Conservation (phyloP, 1,139 yeast species). For the Candida freyschussii region DNA sequence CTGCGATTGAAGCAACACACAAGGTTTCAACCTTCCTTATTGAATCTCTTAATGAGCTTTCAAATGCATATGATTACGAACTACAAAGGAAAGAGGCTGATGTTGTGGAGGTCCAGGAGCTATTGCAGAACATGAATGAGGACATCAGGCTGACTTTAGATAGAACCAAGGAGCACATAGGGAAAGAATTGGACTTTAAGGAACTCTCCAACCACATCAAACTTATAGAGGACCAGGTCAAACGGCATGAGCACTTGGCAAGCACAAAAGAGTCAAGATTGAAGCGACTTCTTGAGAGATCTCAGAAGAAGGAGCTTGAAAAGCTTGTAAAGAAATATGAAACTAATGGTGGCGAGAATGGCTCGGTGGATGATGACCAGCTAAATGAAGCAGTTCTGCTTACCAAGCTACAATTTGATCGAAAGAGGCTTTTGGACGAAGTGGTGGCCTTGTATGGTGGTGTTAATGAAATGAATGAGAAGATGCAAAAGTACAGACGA, state of each 20-base stretch:
- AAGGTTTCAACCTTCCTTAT: constrained; percentile 37
- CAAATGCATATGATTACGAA: constrained; percentile 51
- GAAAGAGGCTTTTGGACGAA: constrained; percentile 41
- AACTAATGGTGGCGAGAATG: constrained; percentile 10
- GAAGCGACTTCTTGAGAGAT: constrained; percentile 43
- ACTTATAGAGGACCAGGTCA: constrained; percentile 23
- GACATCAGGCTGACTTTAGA: constrained; percentile 33
- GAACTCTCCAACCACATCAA: constrained; percentile 15
- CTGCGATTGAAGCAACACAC: constrained; percentile 48
- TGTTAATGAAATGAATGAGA: constrained; percentile 27
- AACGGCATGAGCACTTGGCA: constrained; percentile 26
- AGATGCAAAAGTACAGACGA: constrained; percentile 76
- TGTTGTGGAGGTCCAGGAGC: constrained; percentile 38
- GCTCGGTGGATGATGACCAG: constrained; percentile 20
- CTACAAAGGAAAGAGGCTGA: constrained; percentile 47
- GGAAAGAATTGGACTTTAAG: constrained; percentile 19
- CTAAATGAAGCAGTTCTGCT: constrained; percentile 37
- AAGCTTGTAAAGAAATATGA: constrained; percentile 29
- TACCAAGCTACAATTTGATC: constrained; percentile 40
- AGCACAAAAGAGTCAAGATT: constrained; percentile 28
- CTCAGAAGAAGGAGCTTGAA: constrained; percentile 52
- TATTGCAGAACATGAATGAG: constrained; percentile 35
- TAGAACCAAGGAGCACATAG: constrained; percentile 29
- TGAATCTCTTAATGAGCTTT: constrained; percentile 47
- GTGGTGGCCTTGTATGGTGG: constrained; percentile 45